Base-by-base conservation (phyloP, 2,329 filamentous ascomycete genomes). In the Cladosporium cucumerinum region DNA sequence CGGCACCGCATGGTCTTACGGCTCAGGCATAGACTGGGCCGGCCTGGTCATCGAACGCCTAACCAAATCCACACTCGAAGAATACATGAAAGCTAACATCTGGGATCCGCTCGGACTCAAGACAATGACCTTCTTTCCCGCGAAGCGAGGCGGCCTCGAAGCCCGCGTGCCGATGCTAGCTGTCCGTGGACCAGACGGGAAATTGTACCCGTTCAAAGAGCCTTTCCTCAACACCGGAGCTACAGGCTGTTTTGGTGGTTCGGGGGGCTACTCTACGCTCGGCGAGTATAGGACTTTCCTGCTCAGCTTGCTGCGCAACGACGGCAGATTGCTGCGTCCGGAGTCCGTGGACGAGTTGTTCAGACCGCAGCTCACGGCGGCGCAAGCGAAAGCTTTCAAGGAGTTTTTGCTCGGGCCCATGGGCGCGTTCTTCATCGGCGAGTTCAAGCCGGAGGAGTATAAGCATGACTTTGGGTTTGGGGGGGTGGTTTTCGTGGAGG, bases 1-100 rank as follows among this genome's bases (percentile, higher is more conserved):
- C 0, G 84, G 84, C 0, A 72, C 74, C 0, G 72, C 76, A 3
- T 87, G 84, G 84, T 75, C 77, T 67, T 86, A 86, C 66, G 79
- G 82, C 0, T 68, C 78, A 0, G 69, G 69, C 2, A 70, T 82
- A 1, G 85, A 87, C 73, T 86, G 83, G 84, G 81, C 80, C 0
- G 84, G 85, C 2, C 76, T 78, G 0, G 74, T 86, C 0, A 76
- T 86, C 1, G 84, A 86, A 68, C 74, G 78, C 0, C 69, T 82
- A 0, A 82, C 82, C 0, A 78, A 79, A 0, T 61, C 69, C 10
- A 78, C 76, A 0, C 72, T 86, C 2, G 76, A 80, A 2, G 77
- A 80, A 2, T 79, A 77, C 57, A 77, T 85, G 68, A 73, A 80
- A 12, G 68, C 79, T 61, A 75, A 80, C 55, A 79, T 85, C 21